Evolutionary conservation across 768 basidiomycete genomes (phyloP), one percentile per base, ranked within the genome.

Genomic region (Filobasidium floriforme): DNA sequence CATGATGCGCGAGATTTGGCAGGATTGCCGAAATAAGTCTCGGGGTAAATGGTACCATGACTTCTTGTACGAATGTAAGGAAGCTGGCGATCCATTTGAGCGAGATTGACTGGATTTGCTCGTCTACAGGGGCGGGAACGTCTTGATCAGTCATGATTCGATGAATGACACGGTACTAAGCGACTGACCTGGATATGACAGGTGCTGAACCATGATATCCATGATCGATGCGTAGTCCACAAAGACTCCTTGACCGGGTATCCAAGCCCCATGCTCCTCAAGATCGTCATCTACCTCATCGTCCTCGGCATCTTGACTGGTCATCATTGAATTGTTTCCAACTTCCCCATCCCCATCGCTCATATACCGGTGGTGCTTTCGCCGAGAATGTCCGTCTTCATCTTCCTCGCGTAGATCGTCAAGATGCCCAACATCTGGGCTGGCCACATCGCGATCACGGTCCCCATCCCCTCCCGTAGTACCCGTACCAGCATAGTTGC

Each of bases 51-150:
- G 90, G 89, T 29, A 98, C 85, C 83, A 98, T 90, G 62, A 93
- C 90, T 75, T 92, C 90, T 62, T 89, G 87, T 1, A 87, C 88
- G 72, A 97, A 91, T 59, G 81, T 83, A 40, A 98, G 81, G 79
- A 98, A 92, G 69, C 92, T 90, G 7, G 89, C 85, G 26, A 99
- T 81, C 96, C 96, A 99, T 67, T 85, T 82, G 18, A 99, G 83
- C n/a, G 92, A 90, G 0, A 89, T 93, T 0, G 89, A 90, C 72
- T 96, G 91, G 70, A 96, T 92, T 32, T 94, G 89, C 74, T 94
- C 92, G 73, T 97, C 96, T 92, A 70, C 61, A 65, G 54, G 41
- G 19, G 28, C 5, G 11, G 32, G n/a, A 40, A 19, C 11, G 46
- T 63, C 9, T 59, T 41, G 24, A 28, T 43, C 60, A 22, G 46